Evolutionary conservation across 1,139 yeast genomes (phyloP).

Genomic region (Yamadazyma taylorii): DNA sequence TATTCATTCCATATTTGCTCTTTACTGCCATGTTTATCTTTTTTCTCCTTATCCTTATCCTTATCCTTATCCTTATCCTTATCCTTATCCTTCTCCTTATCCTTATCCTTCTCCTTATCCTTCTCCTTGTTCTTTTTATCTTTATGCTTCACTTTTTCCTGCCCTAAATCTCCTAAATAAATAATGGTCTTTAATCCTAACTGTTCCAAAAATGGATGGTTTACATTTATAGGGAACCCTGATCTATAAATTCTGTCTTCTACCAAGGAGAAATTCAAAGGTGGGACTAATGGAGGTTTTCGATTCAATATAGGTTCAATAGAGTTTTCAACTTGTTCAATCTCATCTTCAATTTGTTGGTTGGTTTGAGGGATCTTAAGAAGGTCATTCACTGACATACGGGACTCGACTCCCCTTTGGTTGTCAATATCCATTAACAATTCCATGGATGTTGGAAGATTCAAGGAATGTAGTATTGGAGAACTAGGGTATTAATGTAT

Average conservation of each 20-base stretch:
- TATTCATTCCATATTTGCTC: slow-evolving; percentile 48
- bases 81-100: slow-evolving; percentile 12
- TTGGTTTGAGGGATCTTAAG: neutral
- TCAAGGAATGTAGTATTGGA: neutral
- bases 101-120: slow-evolving; percentile 34
- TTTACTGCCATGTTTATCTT: slow-evolving; percentile 34
- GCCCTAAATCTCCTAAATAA: slow-evolving; percentile 71
- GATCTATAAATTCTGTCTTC: slow-evolving; percentile 86
- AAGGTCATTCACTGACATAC: slow-evolving; percentile 1
- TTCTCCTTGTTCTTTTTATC: slow-evolving; percentile 30
- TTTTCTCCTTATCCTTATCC: slow-evolving; percentile 16
- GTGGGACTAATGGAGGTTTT: slow-evolving; percentile 62
- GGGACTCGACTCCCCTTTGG: neutral
- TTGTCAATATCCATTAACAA: neutral
- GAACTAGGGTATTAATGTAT: neutral
- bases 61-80: slow-evolving; percentile 24
- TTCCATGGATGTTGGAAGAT: neutral
- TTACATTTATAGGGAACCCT: slow-evolving; percentile 90
- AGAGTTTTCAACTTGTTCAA: neutral
- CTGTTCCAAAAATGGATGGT: slow-evolving; percentile 73
- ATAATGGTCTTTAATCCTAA: slow-evolving; percentile 75
- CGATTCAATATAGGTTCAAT: neutral
- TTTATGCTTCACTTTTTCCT: slow-evolving; percentile 23
- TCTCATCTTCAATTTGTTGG: neutral
- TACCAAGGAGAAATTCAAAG: slow-evolving; percentile 84